Conservation (phyloP, 2,329 filamentous ascomycete species). For the Fusarium decemcellulare region DNA sequence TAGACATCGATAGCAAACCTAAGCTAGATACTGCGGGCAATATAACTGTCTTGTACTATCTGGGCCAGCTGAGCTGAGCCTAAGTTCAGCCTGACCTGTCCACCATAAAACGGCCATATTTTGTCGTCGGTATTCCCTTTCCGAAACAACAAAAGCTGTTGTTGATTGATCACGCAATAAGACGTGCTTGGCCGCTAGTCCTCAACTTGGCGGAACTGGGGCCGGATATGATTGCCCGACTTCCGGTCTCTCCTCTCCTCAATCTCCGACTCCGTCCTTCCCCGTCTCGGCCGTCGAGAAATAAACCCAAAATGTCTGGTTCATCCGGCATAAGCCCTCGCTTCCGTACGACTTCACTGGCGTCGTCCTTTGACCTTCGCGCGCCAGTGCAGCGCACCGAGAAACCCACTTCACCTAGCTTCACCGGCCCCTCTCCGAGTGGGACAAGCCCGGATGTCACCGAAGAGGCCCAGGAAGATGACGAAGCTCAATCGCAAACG, state of each 20-base stretch:
- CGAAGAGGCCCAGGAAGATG: background rate
- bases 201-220: background rate
- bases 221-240: constrained; percentile 1
- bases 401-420: background rate
- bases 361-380: constrained; percentile 1
- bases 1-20: too few species aligned
- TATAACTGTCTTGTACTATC: too few species aligned
- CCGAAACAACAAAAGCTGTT: too few species aligned
- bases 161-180: constrained; percentile 9
- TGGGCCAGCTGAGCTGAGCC: too few species aligned
- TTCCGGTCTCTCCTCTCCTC: background rate
- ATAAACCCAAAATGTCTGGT: background rate
- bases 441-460: background rate
- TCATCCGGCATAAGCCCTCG: constrained; percentile 4
- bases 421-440: background rate
- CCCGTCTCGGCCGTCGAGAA: constrained; percentile 6
- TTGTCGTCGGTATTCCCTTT: too few species aligned
- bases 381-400: background rate
- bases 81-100: too few species aligned
- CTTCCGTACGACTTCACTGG: background rate
- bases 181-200: constrained; percentile 3
- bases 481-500: background rate
- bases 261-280: constrained; percentile 6
- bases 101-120: too few species aligned
- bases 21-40: too few species aligned